Conservation (phyloP, 441 rosid genomes). For the Rhodomyrtus psidioides region DNA sequence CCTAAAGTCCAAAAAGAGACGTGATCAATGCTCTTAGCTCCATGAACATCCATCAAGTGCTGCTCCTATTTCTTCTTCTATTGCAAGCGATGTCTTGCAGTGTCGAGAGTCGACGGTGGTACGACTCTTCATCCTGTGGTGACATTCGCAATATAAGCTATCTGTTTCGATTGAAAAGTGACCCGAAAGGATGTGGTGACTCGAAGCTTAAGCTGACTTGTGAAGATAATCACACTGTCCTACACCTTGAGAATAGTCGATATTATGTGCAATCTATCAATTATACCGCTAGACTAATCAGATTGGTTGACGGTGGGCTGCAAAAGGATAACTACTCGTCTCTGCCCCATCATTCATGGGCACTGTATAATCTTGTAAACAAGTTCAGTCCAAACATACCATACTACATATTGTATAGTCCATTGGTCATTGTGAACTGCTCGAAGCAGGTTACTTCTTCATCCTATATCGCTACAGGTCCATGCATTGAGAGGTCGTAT, state of each 20-base stretch:
- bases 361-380: background rate
- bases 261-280: background rate
- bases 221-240: background rate
- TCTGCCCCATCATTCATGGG: background rate
- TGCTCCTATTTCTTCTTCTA: background rate
- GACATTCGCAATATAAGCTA: background rate
- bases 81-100: background rate
- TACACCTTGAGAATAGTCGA: rapidly evolving
- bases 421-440: background rate
- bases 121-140: background rate
- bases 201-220: rapidly evolving
- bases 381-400: too few species aligned
- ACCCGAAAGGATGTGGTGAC: rapidly evolving
- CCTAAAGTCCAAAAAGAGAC: background rate
- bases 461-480: background rate
- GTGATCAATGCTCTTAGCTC: background rate
- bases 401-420: too few species aligned
- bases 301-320: background rate
- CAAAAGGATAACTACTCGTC: background rate
- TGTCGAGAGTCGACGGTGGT: background rate
- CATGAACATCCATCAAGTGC: background rate
- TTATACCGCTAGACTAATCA: rapidly evolving
- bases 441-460: background rate
- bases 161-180: background rate
- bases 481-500: background rate